These are phyloP conservation scores for Flaveria robusta DNA, from an alignment of 129 eudicot genomes.

Conservation along the genomic window DNA sequence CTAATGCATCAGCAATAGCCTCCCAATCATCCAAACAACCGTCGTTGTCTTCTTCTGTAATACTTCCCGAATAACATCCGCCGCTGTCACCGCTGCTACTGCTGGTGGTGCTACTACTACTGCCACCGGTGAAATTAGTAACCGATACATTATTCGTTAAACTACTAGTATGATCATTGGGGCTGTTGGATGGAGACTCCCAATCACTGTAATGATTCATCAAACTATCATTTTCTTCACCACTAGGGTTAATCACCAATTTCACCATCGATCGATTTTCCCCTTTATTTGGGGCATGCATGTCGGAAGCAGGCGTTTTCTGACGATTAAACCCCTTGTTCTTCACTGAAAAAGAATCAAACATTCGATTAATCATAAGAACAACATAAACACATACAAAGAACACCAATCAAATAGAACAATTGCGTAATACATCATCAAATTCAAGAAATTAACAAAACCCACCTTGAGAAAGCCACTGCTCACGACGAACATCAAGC, in stretches of 20 bases:
- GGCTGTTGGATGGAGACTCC: slow-evolving; percentile 59
- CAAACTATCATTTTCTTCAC: slow-evolving; percentile 44
- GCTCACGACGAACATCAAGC: slow-evolving; percentile 87
- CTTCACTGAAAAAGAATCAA: slow-evolving; percentile 48
- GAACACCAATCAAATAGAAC: not conserved
- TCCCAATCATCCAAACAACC: slow-evolving; percentile 79
- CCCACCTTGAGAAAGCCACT: slow-evolving; percentile 85
- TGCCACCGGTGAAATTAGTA: slow-evolving; percentile 46
- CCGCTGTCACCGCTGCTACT: slow-evolving; percentile 59
- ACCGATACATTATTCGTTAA: slow-evolving; percentile 51
- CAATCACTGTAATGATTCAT: slow-evolving; percentile 51
- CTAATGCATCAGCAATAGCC: slow-evolving; percentile 75
- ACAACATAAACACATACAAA: not conserved
- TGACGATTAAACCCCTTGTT: slow-evolving; percentile 40
- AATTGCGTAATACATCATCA: not conserved
- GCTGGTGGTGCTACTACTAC: slow-evolving; percentile 52
- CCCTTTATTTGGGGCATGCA: slow-evolving; percentile 35
- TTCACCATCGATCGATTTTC: slow-evolving; percentile 30
- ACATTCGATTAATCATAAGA: not conserved
- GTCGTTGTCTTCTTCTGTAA: slow-evolving; percentile 67
- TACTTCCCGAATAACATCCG: slow-evolving; percentile 48
- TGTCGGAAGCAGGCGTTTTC: slow-evolving; percentile 26
- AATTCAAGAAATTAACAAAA: not conserved
- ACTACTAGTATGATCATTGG: slow-evolving; percentile 46
- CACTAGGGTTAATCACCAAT: slow-evolving; percentile 41